A percentile compares a stretch with the other conserved stretches of the same genome.
Conservation (phyloP, 1,284 basidiomycete genomes). For the Heterobasidion occidentale region DNA sequence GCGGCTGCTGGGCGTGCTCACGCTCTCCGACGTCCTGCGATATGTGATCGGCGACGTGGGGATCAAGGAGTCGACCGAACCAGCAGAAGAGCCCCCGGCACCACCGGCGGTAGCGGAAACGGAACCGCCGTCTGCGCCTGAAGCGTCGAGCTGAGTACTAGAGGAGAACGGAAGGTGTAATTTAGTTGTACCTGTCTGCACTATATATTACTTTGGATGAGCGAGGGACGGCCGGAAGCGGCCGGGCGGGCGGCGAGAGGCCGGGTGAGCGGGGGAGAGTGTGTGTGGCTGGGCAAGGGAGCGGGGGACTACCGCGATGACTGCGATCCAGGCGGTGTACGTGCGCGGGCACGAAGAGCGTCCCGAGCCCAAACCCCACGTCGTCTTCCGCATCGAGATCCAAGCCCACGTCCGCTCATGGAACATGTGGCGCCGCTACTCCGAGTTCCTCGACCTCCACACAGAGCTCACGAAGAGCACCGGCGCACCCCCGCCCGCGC, state of each 20-base stretch:
- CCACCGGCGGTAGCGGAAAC: background rate
- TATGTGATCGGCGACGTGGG: constrained; percentile 71
- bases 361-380: constrained; percentile 59
- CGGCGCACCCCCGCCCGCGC: constrained; percentile 63
- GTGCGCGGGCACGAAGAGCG: constrained; percentile 65
- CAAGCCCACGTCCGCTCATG: constrained; percentile 82
- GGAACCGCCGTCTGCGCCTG: background rate
- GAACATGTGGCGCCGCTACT: constrained; percentile 91
- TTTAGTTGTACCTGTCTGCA: background rate
- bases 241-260: too few species aligned
- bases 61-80: constrained; percentile 22
- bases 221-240: too few species aligned
- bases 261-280: too few species aligned
- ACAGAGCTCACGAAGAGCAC: constrained; percentile 70
- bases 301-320: constrained; percentile 18
- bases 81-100: constrained; percentile 8
- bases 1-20: constrained; percentile 82
- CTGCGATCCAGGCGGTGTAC: constrained; percentile 68
- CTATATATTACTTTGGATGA: background rate
- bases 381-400: constrained; percentile 75
- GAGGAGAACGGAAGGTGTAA: background rate
- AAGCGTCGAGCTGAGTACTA: background rate
- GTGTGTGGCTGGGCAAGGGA: too few species aligned
- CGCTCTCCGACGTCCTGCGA: constrained; percentile 83
- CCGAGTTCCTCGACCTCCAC: constrained; percentile 86